A percentile compares a stretch with the other conserved stretches of the same genome.
Evolutionary conservation across 148 eudicot species (phyloP).

Genomic region (Arbutus unedo): DNA sequence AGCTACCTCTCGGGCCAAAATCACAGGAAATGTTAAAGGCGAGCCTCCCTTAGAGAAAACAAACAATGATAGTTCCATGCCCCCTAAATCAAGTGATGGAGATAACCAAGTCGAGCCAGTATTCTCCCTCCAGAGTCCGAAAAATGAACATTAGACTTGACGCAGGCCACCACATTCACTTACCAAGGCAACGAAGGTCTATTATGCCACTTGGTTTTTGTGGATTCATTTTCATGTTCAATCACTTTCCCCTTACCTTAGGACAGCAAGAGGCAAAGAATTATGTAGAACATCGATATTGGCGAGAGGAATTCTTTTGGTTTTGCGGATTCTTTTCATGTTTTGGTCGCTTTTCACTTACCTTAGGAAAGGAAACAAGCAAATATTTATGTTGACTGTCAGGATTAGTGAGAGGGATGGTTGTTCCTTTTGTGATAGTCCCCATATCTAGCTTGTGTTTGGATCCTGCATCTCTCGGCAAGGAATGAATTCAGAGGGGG

Average conservation of each 20-base stretch:
- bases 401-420: not conserved
- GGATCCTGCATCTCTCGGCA: not conserved
- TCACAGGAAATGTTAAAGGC: conserved; percentile 11
- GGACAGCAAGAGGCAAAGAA: not conserved
- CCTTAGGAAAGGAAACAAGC: not conserved
- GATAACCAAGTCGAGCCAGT: conserved; percentile 21
- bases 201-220: not conserved
- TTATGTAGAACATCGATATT: not conserved
- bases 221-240: not conserved
- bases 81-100: conserved; percentile 12
- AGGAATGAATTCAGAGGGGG: not conserved
- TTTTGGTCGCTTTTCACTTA: not conserved
- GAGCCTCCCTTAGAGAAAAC: conserved; percentile 16
- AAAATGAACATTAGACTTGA: conserved; percentile 20
- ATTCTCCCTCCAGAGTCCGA: conserved; percentile 53
- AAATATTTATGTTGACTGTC: not conserved
- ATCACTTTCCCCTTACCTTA: not conserved
- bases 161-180: not conserved
- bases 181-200: not conserved
- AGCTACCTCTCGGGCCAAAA: conserved; percentile 17
- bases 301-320: not conserved
- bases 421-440: not conserved
- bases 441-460: not conserved
- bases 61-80: not conserved
- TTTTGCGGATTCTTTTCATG: not conserved